A percentile compares a stretch with the other conserved stretches of the same genome.
These are phyloP conservation scores for Diplodia intermedia DNA, from an alignment of 2,329 filamentous ascomycete genomes.

Conservation along the genomic window DNA sequence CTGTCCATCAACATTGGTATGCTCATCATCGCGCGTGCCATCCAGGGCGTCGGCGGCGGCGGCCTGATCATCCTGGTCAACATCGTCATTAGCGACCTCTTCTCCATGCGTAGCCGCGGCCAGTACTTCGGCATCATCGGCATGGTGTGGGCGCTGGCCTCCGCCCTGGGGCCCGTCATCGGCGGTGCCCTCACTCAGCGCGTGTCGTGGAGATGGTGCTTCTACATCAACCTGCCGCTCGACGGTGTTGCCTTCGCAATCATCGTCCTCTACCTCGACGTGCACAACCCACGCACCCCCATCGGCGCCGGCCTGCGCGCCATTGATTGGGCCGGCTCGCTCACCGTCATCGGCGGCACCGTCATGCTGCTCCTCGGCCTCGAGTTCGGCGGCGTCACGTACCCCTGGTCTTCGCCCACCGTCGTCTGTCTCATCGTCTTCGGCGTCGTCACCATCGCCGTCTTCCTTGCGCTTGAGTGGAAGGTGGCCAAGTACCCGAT, in stretches of 20 bases:
- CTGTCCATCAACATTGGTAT: conserved; percentile 65
- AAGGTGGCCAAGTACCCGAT: conserved; percentile 77
- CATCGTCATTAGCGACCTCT: conserved; percentile 69
- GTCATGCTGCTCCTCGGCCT: conserved; percentile 87
- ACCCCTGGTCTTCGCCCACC: conserved; percentile 76
- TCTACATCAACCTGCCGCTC: conserved; percentile 69
- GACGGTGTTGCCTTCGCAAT: conserved; percentile 66
- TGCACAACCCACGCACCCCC: conserved; percentile 71
- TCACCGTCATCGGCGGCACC: conserved; percentile 75
- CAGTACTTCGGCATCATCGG: conserved; percentile 71
- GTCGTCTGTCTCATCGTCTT: conserved; percentile 82
- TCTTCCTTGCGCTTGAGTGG: conserved; percentile 78
- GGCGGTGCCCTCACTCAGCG: conserved; percentile 71
- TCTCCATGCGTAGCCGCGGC: conserved; percentile 65
- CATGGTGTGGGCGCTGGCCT: conserved; percentile 70
- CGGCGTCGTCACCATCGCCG: conserved; percentile 65
- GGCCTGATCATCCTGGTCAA: conserved; percentile 69
- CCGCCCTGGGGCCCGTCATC: conserved; percentile 69
- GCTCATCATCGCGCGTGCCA: conserved; percentile 66
- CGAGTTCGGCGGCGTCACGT: conserved; percentile 78
- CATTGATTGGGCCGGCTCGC: conserved; percentile 70
- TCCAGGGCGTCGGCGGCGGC: conserved; percentile 70
- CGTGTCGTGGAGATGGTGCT: conserved; percentile 67
- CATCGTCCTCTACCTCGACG: conserved; percentile 67
- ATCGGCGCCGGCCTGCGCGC: conserved; percentile 67